These are phyloP conservation scores for Populus euphratica DNA, from an alignment of 345 rosid genomes.

Conservation along the genomic window DNA sequence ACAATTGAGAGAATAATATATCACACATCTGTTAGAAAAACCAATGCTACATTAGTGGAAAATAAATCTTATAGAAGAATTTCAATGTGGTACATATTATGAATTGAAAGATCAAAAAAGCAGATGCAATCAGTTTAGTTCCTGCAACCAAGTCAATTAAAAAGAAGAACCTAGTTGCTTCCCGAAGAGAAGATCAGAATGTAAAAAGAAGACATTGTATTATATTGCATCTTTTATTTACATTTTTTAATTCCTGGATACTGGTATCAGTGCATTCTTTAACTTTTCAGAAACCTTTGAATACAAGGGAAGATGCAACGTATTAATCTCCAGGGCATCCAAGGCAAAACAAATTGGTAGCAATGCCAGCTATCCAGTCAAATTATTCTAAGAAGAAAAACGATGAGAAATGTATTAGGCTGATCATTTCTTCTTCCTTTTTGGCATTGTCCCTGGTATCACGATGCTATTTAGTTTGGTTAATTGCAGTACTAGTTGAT, in stretches of 20 bases:
- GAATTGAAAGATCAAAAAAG: neutral
- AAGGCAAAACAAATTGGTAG: neutral
- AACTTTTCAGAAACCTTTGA: neutral
- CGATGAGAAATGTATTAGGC: neutral
- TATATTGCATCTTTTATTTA: neutral
- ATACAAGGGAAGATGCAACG: neutral
- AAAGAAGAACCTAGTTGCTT: neutral
- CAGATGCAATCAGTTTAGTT: neutral
- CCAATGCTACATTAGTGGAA: constrained; percentile 17
- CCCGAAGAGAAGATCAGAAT: neutral
- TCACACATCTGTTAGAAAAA: constrained; percentile 84
- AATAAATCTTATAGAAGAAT: neutral
- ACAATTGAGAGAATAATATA: constrained; percentile 89
- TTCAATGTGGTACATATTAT: neutral
- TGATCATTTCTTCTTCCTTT: neutral
- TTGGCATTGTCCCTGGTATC: neutral
- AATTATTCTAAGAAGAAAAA: neutral
- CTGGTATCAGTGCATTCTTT: neutral
- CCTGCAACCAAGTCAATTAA: neutral
- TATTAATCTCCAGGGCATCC: neutral
- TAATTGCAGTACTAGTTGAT: neutral
- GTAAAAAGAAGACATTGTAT: neutral
- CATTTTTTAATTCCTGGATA: neutral
- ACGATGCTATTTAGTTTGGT: neutral
- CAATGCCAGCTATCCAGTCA: neutral